Evolutionary conservation across 192 early-diverging fungal genomes (phyloP), one percentile per base, ranked within the genome.

Genomic region (Rhizoclosmatium sp.): DNA sequence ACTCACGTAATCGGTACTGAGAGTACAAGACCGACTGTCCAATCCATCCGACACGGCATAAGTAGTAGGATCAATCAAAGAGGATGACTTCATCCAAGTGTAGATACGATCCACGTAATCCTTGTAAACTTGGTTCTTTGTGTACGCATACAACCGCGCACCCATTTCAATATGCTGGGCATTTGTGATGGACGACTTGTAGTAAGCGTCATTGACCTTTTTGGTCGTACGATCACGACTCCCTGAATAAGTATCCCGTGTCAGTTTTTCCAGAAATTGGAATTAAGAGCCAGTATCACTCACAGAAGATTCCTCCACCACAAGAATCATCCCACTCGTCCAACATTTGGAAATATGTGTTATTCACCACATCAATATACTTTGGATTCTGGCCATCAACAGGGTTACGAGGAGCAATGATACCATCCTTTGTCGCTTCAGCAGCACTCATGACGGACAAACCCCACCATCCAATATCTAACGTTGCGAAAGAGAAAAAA

Each of bases 141-240:
- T 85, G 21, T 81, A 59, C 39, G 64, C 41, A 56, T 68, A 79
- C 10, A 88, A 69, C 59, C 87, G 54, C 3, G 84, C 84, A 47
- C 68, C 70, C 21, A 88, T 41, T 16, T 73, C 65, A n/a, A 88
- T 59, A 23, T 64, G 58, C 69, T 88, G 75, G 4, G 68, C 80
- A 76, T 88, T 84, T 12, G 87, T 80, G 65, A 88, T 88, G 45
- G 82, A 76, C 12, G 84, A 84, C 61, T 88, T 88, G 80, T 85
- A 84, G 58, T 58, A 64, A 7, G 14, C 41, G 51, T 70, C 71
- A 40, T 80, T 76, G 1, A 21, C 62, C 10, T 1, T 19, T 0
- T 4, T 9, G 5, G 69, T 16, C 1, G 5, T 9, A 4, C 69
- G 69, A 40, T 71, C 69, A 10, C 69, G 47, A 58, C n/a, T 39